Base-by-base conservation (phyloP, 805 yeast species). In the Schwanniomyces occidentalis region DNA sequence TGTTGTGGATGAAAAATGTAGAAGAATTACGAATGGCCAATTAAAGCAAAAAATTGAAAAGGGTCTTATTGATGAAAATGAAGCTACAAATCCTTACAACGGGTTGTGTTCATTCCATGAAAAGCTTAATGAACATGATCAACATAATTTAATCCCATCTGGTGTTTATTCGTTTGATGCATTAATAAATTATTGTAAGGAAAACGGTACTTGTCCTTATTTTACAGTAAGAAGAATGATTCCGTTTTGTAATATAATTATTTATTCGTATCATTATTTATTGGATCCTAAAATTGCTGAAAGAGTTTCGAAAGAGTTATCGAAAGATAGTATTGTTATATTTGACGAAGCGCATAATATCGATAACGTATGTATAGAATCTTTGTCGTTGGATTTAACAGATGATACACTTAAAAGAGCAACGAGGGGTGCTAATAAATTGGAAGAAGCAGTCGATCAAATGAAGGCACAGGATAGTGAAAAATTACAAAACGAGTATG, bases 331-430 rank as follows among this genome's bases (percentile, higher is more conserved):
- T 35, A 93, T 93, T 40, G 85, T 93, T 42, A 95, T 93, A 24
- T 93, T 93, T 56, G 99, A 93, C 65, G 99, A 93, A 66, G 99
- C 99, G 30, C 99, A 93, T 61, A 93, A 93, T 63, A 93, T 93
- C 37, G 99, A 93, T 71, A 93, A 93, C 70, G 99, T 93, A 38
- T 93, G 99, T 67, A 93, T 93, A 38, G 99, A 93, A 60, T 86
- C 98, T 0, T 62, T 93, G 26, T 87, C 96, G 5, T 73, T 93
- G 31, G 98, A 93, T 55, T 65, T 93, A 44, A 93, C 97, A 0
- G 95, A 89, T 48, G 97, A 91, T 46, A 78, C 88, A 6, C 63
- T 93, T 41, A 82, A 89, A 50, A 71, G 80, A 46, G 99, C 99
- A 0, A 74, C 95, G 1, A 74, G 82, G 45, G 98, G 98, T 45